Base-by-base conservation (phyloP, 768 basidiomycete species). In the Plicaturopsis crispa region DNA sequence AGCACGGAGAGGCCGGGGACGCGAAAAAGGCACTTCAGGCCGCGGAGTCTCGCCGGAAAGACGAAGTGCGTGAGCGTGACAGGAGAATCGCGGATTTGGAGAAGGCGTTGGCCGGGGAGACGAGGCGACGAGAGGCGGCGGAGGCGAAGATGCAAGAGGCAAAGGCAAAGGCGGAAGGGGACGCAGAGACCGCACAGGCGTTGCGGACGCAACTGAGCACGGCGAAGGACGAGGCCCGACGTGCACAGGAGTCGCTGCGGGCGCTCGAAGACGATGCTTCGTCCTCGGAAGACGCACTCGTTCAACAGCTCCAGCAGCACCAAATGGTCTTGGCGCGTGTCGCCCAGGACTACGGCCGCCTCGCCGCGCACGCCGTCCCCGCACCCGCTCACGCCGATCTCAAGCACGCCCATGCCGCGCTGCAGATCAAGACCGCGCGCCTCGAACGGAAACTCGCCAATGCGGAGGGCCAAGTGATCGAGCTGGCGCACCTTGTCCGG, bases 371-470 rank as follows among this genome's bases (percentile, higher is more conserved):
- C 21, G 65, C 71, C 3, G 63, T 78, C 10, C 48, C 67, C 5
- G 44, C 48, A 30, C 44, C 56, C 17, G 52, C 57, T 1, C 59
- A 72, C 43, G 50, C 50, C 14, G 44, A 49, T 5, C 62, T 81
- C 24, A 62, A 65, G 51, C 56, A 61, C 22, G 61, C 69, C 20
- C 56, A 69, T 41, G 39, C 57, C 2, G 45, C 54, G 4, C 43
- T 69, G 21, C 68, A 69, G 39, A 45, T 72, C 7, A 69, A 63
- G 6, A 57, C 62, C 18, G 54, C 66, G 19, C 75, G 81, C 20
- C 59, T 84, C 10, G 75, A 82, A 47, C 75, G 84, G 42, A 84
- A 80, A 54, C 62, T 84, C 11, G 74, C 73, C 28, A 82, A 80
- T 48, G 65, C 80, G 4, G 78, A 84, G 39, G 75, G 60, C 13